phyloP scores from a whole-genome alignment of 331 rosid species.

The Acacia pycnantha region DNA sequence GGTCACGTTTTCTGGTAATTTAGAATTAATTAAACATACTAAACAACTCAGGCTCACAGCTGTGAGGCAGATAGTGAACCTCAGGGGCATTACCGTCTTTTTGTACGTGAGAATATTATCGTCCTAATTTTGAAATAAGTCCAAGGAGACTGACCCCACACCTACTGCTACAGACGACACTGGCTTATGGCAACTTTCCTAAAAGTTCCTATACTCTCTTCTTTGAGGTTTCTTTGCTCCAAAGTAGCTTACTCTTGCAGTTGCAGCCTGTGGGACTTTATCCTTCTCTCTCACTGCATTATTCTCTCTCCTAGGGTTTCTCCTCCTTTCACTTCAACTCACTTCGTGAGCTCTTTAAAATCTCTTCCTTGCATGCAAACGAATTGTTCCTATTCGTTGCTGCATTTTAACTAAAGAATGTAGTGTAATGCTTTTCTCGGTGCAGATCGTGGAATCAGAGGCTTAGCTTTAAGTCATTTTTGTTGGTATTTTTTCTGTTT shows the following conservation, averaged over 20 bases:
- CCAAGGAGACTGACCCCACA: constrained; percentile 10
- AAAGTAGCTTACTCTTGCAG: constrained; percentile 31
- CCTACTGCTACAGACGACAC: neutral
- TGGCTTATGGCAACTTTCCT: neutral
- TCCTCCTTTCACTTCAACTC: neutral
- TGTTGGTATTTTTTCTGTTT: neutral
- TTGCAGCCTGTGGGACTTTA: neutral
- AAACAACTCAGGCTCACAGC: neutral
- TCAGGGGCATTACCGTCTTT: constrained; percentile 8
- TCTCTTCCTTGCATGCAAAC: neutral
- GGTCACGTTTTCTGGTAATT: neutral
- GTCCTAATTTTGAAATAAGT: neutral
- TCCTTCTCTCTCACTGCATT: neutral
- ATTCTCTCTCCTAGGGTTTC: constrained; percentile 38
- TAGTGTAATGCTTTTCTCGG: neutral
- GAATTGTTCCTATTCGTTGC: neutral
- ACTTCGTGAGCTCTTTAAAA: neutral
- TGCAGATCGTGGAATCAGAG: constrained; percentile 9
- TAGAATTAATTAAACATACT: neutral
- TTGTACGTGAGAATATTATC: neutral
- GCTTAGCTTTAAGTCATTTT: neutral
- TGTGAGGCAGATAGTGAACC: neutral
- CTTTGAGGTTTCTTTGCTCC: constrained; percentile 25
- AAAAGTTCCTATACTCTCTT: neutral
- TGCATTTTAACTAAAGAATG: neutral